A percentile compares a stretch with the other conserved stretches of the same genome.
Evolutionary conservation across 495 filamentous ascomycete species (phyloP).

Genomic region (Letharia columbiana): DNA sequence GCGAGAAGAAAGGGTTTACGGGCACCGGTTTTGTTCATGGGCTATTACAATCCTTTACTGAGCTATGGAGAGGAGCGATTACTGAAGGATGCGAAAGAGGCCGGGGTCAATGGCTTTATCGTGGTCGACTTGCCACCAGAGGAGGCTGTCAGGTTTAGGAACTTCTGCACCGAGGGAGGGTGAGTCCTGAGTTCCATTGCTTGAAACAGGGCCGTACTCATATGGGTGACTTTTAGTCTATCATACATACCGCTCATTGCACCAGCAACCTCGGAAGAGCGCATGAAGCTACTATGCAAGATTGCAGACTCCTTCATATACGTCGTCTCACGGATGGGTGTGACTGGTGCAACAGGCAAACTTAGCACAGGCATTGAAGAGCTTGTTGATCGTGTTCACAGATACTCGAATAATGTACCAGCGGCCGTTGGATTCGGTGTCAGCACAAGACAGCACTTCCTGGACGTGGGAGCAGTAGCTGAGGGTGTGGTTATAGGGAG

Average conservation of each 20-base stretch:
- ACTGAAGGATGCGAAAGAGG: conserved; percentile 73
- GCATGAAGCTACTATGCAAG: conserved; percentile 91
- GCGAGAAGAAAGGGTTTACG: conserved; percentile 67
- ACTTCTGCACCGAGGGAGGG: conserved; percentile 67
- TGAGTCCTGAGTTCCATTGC: conserved; percentile 34
- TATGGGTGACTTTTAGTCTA: conserved; percentile 42
- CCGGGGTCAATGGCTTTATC: conserved; percentile 94
- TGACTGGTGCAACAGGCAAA: conserved; percentile 80
- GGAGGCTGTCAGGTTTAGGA: conserved; percentile 87
- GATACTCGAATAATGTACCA: conserved; percentile 81
- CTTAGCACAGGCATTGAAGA: conserved; percentile 72
- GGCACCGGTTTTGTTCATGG: conserved; percentile 87
- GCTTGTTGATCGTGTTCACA: conserved; percentile 77
- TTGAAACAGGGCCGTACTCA: conserved; percentile 1
- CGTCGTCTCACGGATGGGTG: conserved; percentile 95
- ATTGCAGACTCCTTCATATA: conserved; percentile 99
- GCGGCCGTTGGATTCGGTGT: conserved; percentile 93
- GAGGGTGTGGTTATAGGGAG: conserved; percentile 98
- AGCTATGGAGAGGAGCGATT: conserved; percentile 88
- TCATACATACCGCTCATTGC: conserved; percentile 95
- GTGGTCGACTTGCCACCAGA: conserved; percentile 95
- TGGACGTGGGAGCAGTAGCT: conserved; percentile 70
- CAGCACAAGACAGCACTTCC: conserved; percentile 89
- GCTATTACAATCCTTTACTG: conserved; percentile 94
- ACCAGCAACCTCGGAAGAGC: conserved; percentile 80